Conservation (phyloP, 306 rosid genomes). For the Hylodesmum podocarpum region DNA sequence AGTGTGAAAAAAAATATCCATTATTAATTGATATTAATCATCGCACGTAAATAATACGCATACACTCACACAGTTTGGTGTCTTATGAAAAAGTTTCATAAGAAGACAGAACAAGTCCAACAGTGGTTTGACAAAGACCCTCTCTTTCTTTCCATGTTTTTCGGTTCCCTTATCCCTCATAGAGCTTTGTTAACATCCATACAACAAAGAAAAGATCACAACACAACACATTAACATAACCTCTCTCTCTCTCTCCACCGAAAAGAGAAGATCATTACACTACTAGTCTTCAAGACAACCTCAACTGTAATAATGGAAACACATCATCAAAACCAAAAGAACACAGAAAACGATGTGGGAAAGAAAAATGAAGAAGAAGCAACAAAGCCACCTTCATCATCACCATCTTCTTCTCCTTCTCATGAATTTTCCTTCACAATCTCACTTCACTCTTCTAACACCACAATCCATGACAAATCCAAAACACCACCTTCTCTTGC, state of each 20-base stretch:
- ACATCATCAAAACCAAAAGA: slow-evolving; percentile 39
- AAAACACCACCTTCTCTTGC: slow-evolving; percentile 54
- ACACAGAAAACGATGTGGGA: slow-evolving; percentile 40
- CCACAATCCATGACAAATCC: slow-evolving; percentile 46
- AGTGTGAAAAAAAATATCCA: neutral
- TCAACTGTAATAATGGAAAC: slow-evolving; percentile 58
- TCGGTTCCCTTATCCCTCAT: slow-evolving; percentile 51
- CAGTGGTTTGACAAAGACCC: slow-evolving; percentile 44
- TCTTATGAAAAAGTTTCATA: slow-evolving; percentile 4
- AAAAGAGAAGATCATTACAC: slow-evolving; percentile 21
- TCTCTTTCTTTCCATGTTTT: slow-evolving; percentile 46
- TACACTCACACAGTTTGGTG: slow-evolving; percentile 20
- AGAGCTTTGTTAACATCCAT: slow-evolving; percentile 42
- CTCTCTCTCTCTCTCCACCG: slow-evolving; percentile 22
- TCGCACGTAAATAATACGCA: neutral
- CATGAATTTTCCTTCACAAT: slow-evolving; percentile 96
- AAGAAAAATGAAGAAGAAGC: slow-evolving; percentile 28
- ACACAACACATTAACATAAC: slow-evolving; percentile 14
- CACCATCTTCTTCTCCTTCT: slow-evolving; percentile 78
- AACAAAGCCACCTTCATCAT: slow-evolving; percentile 35
- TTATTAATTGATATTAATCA: neutral
- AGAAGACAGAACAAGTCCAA: slow-evolving; percentile 50
- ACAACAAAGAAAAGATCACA: slow-evolving; percentile 39
- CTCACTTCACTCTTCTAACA: slow-evolving; percentile 68
- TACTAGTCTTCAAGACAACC: slow-evolving; percentile 31